Evolutionary conservation across 306 rosid species (phyloP), one percentile per base, ranked within the genome.

Genomic region (Macrotyloma uniflorum): DNA sequence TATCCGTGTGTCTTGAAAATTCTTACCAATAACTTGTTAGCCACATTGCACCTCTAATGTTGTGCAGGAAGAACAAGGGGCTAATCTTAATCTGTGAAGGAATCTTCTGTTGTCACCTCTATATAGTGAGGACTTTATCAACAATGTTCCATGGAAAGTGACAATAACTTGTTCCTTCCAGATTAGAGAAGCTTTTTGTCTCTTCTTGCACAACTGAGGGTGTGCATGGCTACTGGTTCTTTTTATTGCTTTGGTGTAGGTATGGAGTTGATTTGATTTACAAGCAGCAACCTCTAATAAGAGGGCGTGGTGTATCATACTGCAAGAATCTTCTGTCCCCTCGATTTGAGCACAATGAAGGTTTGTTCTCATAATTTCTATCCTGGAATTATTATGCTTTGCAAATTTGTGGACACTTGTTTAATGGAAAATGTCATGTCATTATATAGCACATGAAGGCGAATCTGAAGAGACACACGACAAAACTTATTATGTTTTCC

Each of bases 301-400:
- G 97, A 85, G 99, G 96, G 75, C 97, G 98, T 6, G 99, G 99
- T 81, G 99, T 95, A 72, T 95, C 99, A 22, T 93, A 95, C 85
- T 95, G 99, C 88, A 95, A 95, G 91, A 95, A 95, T 84, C 97
- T 95, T 76, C 83, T 95, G 74, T 95, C 96, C 53, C 99, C 99
- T 58, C 93, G 97, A 65, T 93, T 95, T 79, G 99, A 93, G 84
- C 97, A 90, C 61, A 70, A 85, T 57, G 99, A 95, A 87, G 90
- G 99, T 93, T 83, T 55, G 86, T 50, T 79, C 81, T 80, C 40
- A 11, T 70, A 46, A 49, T 69, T 78, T 69, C 61, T 80, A 40
- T 76, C 26, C 53, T 64, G 24, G 15, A 47, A 28, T 26, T 63
- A 30, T 43, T 82, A 47, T 72, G 58, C 36, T 67, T 36, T 67